These are phyloP conservation scores for Hura crepitans DNA, from an alignment of 441 rosid genomes.

Conservation along the genomic window DNA sequence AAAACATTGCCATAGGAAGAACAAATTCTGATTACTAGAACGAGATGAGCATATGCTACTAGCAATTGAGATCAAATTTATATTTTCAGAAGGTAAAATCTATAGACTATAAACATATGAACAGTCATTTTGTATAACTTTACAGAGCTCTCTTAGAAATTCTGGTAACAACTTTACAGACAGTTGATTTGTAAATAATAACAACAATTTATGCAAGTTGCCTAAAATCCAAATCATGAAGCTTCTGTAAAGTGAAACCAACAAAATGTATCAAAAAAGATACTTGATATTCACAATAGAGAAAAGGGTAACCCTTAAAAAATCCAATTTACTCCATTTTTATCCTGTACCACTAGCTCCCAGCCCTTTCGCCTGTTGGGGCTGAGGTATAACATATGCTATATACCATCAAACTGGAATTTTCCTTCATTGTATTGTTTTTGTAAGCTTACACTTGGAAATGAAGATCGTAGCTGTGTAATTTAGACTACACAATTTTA, in stretches of 20 bases:
- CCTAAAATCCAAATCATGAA: neutral
- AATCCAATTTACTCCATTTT: neutral
- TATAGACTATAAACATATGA: too few relatives aligned
- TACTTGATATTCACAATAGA: neutral
- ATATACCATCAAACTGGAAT: slow-evolving; percentile 19
- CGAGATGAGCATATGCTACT: too few relatives aligned
- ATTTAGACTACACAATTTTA: slow-evolving; percentile 78
- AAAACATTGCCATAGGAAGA: too few relatives aligned
- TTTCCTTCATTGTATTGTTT: slow-evolving; percentile 56
- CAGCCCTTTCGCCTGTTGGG: slow-evolving; percentile 32
- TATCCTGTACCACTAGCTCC: slow-evolving; percentile 50
- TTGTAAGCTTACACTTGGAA: slow-evolving; percentile 86
- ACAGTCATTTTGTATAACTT: too few relatives aligned
- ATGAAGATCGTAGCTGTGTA: slow-evolving; percentile 66
- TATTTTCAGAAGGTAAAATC: too few relatives aligned
- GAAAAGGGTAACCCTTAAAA: neutral
- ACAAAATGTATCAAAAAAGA: neutral
- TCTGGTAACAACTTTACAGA: neutral
- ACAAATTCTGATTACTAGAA: too few relatives aligned
- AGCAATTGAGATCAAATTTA: too few relatives aligned
- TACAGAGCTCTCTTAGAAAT: too few relatives aligned
- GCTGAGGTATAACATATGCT: neutral
- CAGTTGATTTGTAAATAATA: neutral
- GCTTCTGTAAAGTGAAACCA: neutral
- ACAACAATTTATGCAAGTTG: neutral